Percentiles rank a stretch among this genome's conserved stretches.
Evolutionary conservation across 2,329 filamentous ascomycete species (phyloP).

Genomic region (Colletotrichum lini): DNA sequence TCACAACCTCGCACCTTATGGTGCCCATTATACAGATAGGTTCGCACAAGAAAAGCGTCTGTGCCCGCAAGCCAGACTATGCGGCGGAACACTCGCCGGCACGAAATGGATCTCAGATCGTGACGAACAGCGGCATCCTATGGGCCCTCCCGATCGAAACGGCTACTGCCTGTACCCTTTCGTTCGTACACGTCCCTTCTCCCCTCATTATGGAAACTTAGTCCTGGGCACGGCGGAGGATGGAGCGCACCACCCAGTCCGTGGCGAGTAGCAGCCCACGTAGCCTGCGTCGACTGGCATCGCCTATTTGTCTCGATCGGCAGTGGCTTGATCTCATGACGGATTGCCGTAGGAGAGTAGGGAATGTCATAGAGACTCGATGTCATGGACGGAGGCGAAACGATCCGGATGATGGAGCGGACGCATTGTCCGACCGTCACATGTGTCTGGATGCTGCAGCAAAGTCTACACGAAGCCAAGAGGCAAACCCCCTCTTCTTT

Average conservation of each 20-base stretch:
- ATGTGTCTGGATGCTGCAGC: slow-evolving; percentile 13
- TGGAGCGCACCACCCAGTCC: background rate
- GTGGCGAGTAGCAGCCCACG: background rate
- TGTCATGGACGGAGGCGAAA: slow-evolving; percentile 25
- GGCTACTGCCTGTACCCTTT: slow-evolving; percentile 27
- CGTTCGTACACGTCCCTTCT: background rate
- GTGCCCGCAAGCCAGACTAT: slow-evolving; percentile 11
- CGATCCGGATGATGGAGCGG: background rate
- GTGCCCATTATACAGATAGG: background rate
- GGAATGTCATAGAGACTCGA: slow-evolving; percentile 27
- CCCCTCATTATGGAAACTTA: background rate
- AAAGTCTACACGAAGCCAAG: slow-evolving; percentile 22
- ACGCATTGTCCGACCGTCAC: slow-evolving; percentile 19
- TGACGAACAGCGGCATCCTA: slow-evolving; percentile 26
- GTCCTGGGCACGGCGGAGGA: background rate
- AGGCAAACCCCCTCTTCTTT: background rate
- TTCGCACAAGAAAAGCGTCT: background rate
- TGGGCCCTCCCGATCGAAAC: slow-evolving; percentile 26
- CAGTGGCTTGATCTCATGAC: slow-evolving; percentile 11
- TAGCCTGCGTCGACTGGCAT: slow-evolving; percentile 7
- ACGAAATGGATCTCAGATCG: slow-evolving; percentile 36
- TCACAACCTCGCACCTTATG: background rate
- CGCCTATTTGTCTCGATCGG: slow-evolving; percentile 17
- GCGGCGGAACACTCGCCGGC: slow-evolving; percentile 22
- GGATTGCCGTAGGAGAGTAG: slow-evolving; percentile 9